These are phyloP conservation scores for Cladosporium colombiae DNA, from an alignment of 2,329 filamentous ascomycete genomes.

Conservation along the genomic window DNA sequence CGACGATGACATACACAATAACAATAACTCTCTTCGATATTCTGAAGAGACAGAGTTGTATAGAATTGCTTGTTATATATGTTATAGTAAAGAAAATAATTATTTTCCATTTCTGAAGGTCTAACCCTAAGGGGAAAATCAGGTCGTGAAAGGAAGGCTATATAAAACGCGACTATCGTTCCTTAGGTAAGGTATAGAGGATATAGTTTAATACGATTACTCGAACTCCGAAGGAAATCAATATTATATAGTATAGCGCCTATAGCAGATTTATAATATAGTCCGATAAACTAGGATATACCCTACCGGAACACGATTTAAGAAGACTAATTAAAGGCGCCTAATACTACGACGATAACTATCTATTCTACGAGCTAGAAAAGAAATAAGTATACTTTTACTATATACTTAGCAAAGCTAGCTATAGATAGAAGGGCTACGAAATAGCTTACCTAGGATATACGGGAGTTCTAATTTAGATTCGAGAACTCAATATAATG, in stretches of 20 bases:
- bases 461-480: not conserved
- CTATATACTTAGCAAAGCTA: not conserved
- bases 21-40: too few relatives aligned
- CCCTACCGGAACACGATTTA: not conserved
- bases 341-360: not conserved
- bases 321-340: not conserved
- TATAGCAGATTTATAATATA: not conserved
- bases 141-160: conserved; percentile 7
- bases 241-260: not conserved
- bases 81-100: too few relatives aligned
- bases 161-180: not conserved
- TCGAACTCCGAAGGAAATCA: not conserved
- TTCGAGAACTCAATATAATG: conserved; percentile 4
- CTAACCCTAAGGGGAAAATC: too few relatives aligned
- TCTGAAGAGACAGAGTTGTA: too few relatives aligned
- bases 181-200: not conserved
- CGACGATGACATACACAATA: too few relatives aligned
- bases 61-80: too few relatives aligned
- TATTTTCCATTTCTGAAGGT: too few relatives aligned
- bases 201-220: not conserved
- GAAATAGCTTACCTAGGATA: not conserved
- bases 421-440: not conserved
- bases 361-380: not conserved
- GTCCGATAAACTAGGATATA: not conserved
- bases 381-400: not conserved